Evolutionary conservation across 2,329 filamentous ascomycete species (phyloP).

Genomic region (Kalaharituber pfeilii): DNA sequence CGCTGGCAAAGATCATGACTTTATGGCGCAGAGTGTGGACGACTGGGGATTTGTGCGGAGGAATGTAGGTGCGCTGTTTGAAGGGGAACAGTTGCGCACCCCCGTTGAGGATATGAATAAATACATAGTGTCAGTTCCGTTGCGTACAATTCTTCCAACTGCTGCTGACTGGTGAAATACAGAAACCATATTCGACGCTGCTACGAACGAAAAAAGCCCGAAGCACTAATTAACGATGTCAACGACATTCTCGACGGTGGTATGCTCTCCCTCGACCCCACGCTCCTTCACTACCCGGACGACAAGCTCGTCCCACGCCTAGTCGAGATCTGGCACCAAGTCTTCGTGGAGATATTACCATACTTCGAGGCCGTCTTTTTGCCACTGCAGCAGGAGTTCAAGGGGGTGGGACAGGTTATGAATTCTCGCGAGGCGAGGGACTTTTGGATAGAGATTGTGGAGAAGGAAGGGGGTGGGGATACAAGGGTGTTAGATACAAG

Average conservation of each 20-base stretch:
- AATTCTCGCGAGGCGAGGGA: slow-evolving; percentile 61
- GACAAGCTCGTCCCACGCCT: slow-evolving; percentile 70
- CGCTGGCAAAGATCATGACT: slow-evolving; percentile 6
- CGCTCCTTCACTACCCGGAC: slow-evolving; percentile 47
- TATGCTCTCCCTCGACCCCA: slow-evolving; percentile 72
- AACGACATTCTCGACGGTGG: slow-evolving; percentile 61
- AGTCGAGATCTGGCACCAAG: slow-evolving; percentile 85
- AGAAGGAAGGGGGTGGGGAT: slow-evolving; percentile 32
- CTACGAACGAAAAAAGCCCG: slow-evolving; percentile 52
- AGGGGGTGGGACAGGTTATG: slow-evolving; percentile 66
- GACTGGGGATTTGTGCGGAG: slow-evolving; percentile 68
- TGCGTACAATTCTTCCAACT: slow-evolving; percentile 2
- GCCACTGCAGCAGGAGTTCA: slow-evolving; percentile 76
- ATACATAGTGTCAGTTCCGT: slow-evolving; percentile 40
- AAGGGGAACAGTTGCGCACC: slow-evolving; percentile 61
- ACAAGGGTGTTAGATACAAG: slow-evolving; percentile 59
- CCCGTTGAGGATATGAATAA: slow-evolving; percentile 72
- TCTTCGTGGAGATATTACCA: slow-evolving; percentile 75
- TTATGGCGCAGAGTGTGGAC: slow-evolving; percentile 48
- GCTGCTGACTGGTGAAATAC: too few relatives aligned
- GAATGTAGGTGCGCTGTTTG: slow-evolving; percentile 59
- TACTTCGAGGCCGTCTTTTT: slow-evolving; percentile 93
- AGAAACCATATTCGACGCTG: slow-evolving; percentile 58
- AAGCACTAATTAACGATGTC: slow-evolving; percentile 53
- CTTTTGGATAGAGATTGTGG: slow-evolving; percentile 48